phyloP scores from a whole-genome alignment of 345 rosid species.

The Raphanus sativus region DNA sequence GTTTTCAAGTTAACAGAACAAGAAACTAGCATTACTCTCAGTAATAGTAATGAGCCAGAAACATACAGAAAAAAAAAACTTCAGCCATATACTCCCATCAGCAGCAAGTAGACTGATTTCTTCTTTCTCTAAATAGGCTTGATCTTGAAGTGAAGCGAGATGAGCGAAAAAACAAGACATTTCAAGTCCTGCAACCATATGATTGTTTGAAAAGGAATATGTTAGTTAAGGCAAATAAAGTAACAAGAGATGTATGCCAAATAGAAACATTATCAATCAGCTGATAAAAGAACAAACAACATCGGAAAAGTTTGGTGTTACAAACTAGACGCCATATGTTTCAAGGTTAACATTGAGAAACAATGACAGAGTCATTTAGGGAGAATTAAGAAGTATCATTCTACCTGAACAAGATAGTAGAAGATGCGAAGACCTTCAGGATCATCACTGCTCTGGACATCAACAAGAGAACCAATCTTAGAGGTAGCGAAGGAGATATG shows the following conservation, averaged over 20 bases:
- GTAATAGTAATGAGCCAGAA: conserved; percentile 4
- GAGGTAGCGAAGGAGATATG: conserved; percentile 95
- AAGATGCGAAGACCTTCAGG: conserved; percentile 98
- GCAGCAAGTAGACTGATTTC: background rate
- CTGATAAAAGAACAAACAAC: background rate
- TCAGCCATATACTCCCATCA: background rate
- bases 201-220: conserved; percentile 14
- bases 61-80: conserved; percentile 9
- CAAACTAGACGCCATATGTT: background rate
- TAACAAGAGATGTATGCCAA: background rate
- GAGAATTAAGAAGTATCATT: no score
- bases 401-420: conserved; percentile 95
- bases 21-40: conserved; percentile 21
- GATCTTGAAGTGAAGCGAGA: conserved; percentile 99
- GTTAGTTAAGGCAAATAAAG: background rate
- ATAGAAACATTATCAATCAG: background rate
- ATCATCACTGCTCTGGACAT: conserved; percentile 90
- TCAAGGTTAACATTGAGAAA: background rate
- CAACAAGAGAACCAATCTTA: conserved; percentile 97
- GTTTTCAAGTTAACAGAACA: conserved; percentile 26
- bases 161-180: conserved; percentile 97
- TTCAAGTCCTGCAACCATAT: conserved; percentile 86
- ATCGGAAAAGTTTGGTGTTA: background rate
- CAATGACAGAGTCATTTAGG: no score
- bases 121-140: conserved; percentile 70